A percentile compares a stretch with the other conserved stretches of the same genome.
Evolutionary conservation across 768 basidiomycete species (phyloP).

Genomic region (Clathrus columnatus): DNA sequence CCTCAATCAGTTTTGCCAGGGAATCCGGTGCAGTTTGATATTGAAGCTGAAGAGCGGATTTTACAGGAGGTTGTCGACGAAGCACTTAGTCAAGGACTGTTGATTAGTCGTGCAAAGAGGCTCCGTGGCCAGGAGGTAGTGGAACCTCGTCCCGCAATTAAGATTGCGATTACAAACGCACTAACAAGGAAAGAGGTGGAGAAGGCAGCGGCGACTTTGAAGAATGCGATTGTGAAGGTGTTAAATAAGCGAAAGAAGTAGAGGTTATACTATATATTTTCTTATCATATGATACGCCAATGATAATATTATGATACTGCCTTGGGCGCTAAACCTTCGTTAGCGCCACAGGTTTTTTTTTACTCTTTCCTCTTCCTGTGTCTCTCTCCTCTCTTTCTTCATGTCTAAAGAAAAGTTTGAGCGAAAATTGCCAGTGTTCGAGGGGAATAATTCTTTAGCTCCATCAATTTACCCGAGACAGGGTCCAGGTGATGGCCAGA

Average conservation of each 20-base stretch:
- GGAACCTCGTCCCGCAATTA: slow-evolving; percentile 76
- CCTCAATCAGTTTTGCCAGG: slow-evolving; percentile 38
- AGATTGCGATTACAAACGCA: slow-evolving; percentile 71
- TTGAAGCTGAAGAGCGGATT: slow-evolving; percentile 63
- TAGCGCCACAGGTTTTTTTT: too few relatives aligned
- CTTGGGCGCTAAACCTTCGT: too few relatives aligned
- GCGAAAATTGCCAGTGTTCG: not conserved
- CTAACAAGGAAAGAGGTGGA: slow-evolving; percentile 86
- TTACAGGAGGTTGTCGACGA: slow-evolving; percentile 94
- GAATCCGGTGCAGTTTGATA: slow-evolving; percentile 41
- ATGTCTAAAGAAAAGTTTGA: not conserved
- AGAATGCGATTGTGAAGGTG: slow-evolving; percentile 66
- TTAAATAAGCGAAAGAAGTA: slow-evolving; percentile 40
- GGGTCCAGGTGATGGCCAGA: not conserved
- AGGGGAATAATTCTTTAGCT: not conserved
- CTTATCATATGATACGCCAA: too few relatives aligned
- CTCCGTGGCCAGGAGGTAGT: slow-evolving; percentile 75
- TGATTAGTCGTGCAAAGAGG: slow-evolving; percentile 78
- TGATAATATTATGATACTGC: too few relatives aligned
- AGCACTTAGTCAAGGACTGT: slow-evolving; percentile 66
- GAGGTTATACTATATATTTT: not conserved
- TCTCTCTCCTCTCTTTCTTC: not conserved
- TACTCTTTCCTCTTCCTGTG: too few relatives aligned
- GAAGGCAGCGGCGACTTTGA: slow-evolving; percentile 72
- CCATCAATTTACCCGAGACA: not conserved